Conservation (phyloP, 169 alveolate genomes). For the Eimeria falciformis region DNA sequence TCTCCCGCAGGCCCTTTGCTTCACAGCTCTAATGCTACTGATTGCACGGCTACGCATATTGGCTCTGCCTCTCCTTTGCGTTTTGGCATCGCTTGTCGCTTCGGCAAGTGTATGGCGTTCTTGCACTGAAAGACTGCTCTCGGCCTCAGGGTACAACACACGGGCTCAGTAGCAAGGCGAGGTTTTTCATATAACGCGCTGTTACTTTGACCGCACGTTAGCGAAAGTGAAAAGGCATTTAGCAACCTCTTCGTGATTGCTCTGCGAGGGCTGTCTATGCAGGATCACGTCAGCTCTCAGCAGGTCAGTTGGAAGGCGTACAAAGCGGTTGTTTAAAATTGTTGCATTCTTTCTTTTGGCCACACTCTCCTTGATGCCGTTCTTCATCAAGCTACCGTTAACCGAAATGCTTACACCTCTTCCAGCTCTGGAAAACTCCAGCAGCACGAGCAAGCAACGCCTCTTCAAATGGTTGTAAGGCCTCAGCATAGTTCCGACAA, state of each 20-base stretch:
- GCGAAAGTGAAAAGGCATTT: too few species aligned
- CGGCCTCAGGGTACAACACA: neutral
- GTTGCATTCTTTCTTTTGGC: neutral
- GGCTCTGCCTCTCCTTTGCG: constrained; percentile 63
- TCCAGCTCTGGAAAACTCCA: constrained; percentile 39
- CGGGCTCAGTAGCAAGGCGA: too few species aligned
- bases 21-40: constrained; percentile 40
- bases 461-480: constrained; percentile 52
- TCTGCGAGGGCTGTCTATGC: too few species aligned
- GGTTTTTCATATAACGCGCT: too few species aligned
- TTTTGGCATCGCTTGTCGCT: constrained; percentile 39
- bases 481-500: neutral
- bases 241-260: too few species aligned
- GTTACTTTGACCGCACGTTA: too few species aligned
- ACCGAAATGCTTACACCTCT: neutral
- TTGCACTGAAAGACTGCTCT: neutral
- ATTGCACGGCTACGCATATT: constrained; percentile 53
- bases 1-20: constrained; percentile 30
- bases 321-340: neutral
- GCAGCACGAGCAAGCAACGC: neutral
- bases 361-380: neutral
- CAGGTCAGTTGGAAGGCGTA: neutral
- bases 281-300: too few species aligned
- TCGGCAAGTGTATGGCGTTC: constrained; percentile 3
- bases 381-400: constrained; percentile 32